Evolutionary conservation across 306 rosid genomes (phyloP).

Genomic region (Macrotyloma uniflorum): DNA sequence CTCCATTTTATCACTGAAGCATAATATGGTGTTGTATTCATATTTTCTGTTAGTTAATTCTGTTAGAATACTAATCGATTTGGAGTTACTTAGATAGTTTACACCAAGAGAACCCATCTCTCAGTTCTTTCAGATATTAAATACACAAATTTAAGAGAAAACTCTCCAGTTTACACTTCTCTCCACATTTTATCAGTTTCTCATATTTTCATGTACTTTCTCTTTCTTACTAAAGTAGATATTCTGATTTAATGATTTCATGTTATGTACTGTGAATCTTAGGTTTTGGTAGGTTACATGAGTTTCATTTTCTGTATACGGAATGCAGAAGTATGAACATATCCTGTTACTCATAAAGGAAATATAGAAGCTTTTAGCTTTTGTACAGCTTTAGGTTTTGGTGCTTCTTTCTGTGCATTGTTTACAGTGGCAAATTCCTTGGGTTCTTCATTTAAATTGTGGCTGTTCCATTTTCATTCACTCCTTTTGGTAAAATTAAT

Average conservation of each 20-base stretch:
- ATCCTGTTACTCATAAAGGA: background rate
- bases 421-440: constrained; percentile 21
- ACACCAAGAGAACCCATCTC: background rate
- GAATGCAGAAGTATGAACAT: background rate
- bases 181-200: background rate
- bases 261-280: background rate
- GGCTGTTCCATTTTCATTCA: background rate
- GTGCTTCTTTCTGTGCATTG: constrained; percentile 14
- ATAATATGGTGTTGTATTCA: background rate
- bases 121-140: background rate
- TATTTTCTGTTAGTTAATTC: background rate
- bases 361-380: background rate
- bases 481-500: constrained; percentile 2
- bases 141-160: background rate
- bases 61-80: background rate
- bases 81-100: background rate
- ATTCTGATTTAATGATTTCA: background rate
- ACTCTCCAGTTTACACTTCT: background rate
- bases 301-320: background rate
- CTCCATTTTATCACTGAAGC: background rate
- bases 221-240: background rate
- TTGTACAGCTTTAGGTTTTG: constrained; percentile 29
- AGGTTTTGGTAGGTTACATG: constrained; percentile 14
- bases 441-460: constrained; percentile 2
- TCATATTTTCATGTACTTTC: background rate